Base-by-base conservation (phyloP, 345 rosid species). In the Draba incana region DNA sequence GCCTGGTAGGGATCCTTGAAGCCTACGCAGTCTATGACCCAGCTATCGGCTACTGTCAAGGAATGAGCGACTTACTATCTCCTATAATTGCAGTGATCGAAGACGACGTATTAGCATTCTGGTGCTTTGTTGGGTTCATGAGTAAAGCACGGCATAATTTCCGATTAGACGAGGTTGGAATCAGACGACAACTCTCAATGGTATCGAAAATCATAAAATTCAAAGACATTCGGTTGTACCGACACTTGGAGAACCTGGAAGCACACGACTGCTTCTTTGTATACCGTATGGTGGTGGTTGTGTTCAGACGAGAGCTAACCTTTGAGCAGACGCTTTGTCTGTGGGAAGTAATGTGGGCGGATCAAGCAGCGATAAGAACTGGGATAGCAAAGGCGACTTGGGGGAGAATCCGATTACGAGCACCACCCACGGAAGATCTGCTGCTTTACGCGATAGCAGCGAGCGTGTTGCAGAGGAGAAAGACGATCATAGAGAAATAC, bases 291-390 rank as follows among this genome's bases (percentile, higher is more conserved):
- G 97, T 93, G 74, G 90, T 93, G 57, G 98, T 90, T 15, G 75
- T 90, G 44, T 93, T 88, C 75, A 83, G 97, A 75, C 79, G 98
- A 78, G 97, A 88, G 62, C 73, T 93, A 52, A 85, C 71, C 39
- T 84, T 88, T 35, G 96, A 88, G 81, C 96, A 93, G 80, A 93
- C 97, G 1, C 83, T 93, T 24, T 84, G 96, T 66, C 90, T 93
- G 4, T 90, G 98, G 98, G 97, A 93, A 78, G 98, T 90, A 69
- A 82, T 90, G 80, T 93, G 98, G 98, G 97, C 98, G 0, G 92
- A 93, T 49, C 98, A 93, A 72, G 94, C 87, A 0, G 98, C 98
- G 0, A 84, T 90, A 55, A 79, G 90, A 38, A 88, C 85, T 0
- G 96, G 94, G 70, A 84, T 88, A 12, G 89, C 88, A 7, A 84